phyloP scores from a whole-genome alignment of 345 rosid genomes.

The Eucalyptus guilfoylei region DNA sequence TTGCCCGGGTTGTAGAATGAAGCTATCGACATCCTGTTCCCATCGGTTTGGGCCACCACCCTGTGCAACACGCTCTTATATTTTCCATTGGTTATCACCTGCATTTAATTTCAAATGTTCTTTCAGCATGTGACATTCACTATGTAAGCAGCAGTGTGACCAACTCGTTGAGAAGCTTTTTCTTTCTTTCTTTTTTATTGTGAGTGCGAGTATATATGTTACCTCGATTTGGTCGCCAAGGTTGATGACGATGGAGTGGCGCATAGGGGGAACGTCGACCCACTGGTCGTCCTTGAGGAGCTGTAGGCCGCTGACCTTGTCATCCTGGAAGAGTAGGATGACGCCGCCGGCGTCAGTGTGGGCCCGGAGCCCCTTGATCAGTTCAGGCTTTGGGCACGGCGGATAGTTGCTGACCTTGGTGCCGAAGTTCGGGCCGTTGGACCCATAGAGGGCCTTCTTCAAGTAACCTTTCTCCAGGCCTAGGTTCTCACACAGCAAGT shows the following conservation, averaged over 20 bases:
- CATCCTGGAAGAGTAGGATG: slow-evolving; percentile 84
- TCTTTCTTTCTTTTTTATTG: not conserved
- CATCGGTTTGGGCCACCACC: slow-evolving; percentile 70
- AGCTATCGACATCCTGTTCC: slow-evolving; percentile 79
- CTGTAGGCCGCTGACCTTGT: slow-evolving; percentile 87
- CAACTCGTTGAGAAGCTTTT: not conserved
- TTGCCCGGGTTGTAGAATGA: slow-evolving; percentile 93
- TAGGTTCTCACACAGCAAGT: slow-evolving; percentile 74
- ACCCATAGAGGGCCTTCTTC: slow-evolving; percentile 51
- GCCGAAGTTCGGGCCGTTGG: slow-evolving; percentile 76
- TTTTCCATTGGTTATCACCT: slow-evolving; percentile 94
- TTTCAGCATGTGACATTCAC: not conserved
- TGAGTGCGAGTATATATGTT: not conserved
- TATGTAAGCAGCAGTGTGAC: not conserved
- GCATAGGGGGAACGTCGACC: slow-evolving; percentile 93
- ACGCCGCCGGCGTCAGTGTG: slow-evolving; percentile 98
- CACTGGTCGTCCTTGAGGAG: slow-evolving; percentile 81
- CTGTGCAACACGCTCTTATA: slow-evolving; percentile 89
- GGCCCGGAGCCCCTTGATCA: slow-evolving; percentile 83
- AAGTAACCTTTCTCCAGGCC: slow-evolving; percentile 75
- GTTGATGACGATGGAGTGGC: slow-evolving; percentile 83
- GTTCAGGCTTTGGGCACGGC: slow-evolving; percentile 83
- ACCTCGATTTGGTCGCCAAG: slow-evolving; percentile 97
- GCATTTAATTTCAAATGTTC: not conserved
- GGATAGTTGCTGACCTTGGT: slow-evolving; percentile 96